Percentiles rank a stretch among this genome's conserved stretches.
Conservation (phyloP, 1,284 basidiomycete genomes). For the Apiotrichum siamense region DNA sequence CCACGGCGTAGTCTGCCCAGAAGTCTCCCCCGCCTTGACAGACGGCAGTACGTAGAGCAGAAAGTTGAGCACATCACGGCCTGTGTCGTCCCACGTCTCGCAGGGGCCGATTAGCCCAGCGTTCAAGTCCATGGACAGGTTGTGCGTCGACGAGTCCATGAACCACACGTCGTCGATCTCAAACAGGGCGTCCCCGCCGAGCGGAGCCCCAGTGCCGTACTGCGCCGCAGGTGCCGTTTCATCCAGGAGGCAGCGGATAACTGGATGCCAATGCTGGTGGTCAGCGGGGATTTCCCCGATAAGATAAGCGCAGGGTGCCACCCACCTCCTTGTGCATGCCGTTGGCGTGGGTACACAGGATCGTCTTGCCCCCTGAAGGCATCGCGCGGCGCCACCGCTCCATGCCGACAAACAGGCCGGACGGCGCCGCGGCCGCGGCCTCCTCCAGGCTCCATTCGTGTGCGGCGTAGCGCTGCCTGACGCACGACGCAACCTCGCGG, state of each 20-base stretch:
- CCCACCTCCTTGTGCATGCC: constrained; percentile 75
- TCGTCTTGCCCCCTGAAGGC: constrained; percentile 52
- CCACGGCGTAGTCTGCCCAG: neutral
- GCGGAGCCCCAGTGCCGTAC: constrained; percentile 1
- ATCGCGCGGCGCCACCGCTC: constrained; percentile 13
- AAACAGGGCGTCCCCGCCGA: neutral
- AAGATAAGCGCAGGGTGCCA: no score
- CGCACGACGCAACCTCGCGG: neutral
- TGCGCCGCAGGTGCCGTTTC: neutral
- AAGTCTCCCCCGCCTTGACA: neutral
- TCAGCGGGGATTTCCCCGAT: neutral
- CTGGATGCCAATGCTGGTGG: constrained; percentile 57
- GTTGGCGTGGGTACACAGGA: constrained; percentile 71
- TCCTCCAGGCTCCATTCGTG: constrained; percentile 4
- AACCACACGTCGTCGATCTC: constrained; percentile 69
- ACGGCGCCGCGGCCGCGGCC: constrained; percentile 31
- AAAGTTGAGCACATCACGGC: constrained; percentile 44
- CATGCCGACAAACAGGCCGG: constrained; percentile 24
- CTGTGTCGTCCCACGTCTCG: constrained; percentile 39
- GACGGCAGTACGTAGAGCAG: constrained; percentile 49
- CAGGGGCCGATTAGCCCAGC: constrained; percentile 49
- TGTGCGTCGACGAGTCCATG: constrained; percentile 70
- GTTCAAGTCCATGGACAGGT: constrained; percentile 67
- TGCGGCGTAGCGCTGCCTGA: constrained; percentile 1
- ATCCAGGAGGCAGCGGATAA: constrained; percentile 50